Base-by-base conservation (phyloP, 2,329 filamentous ascomycete species). In the Colletotrichum orchidophilum region DNA sequence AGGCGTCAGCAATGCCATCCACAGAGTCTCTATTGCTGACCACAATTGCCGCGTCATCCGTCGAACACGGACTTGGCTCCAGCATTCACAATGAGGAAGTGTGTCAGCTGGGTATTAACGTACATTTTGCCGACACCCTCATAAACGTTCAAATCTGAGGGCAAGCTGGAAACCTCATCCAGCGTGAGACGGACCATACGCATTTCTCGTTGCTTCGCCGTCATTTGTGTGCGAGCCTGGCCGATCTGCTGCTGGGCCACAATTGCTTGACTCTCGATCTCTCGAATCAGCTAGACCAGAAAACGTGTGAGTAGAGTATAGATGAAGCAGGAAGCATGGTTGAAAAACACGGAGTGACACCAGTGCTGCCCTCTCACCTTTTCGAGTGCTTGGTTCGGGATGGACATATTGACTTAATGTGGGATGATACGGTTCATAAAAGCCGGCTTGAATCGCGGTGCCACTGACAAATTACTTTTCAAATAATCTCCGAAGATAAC, bases 111-210 rank as follows among this genome's bases (percentile, higher is more conserved):
- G 13, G 46, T 26, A 63, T 42, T 64, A 18, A 83, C 91, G 77
- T 82, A 98, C 96, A 99, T 98, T 85, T 98, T 99, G 62, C 96
- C 96, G 12, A 98, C 93, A 6, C 96, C 96, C 83, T 98, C 96
- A 78, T 98, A 99, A 31, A 97, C 90, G 35, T 92, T 92, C 0
- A 94, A 96, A 58, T 92, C 89, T 21, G 88, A 80, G 4, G 95
- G 92, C 72, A 99, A 83, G 7, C 90, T 87, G n/a, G 90, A 88
- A 60, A 98, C 87, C 82, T 99, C 96, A 74, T 88, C 94, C 42
- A 92, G 88, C 2, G 96, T 98, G 74, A 99, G 85, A 81, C 97
- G 93, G 52, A 97, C 87, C 83, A 98, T 91, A 54, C 96, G 94
- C 79, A 93, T 91, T 80, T 98, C 96, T 70, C 95, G 91, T 81